Base-by-base conservation (phyloP, 2,329 filamentous ascomycete genomes). In the Xylaria sp. region DNA sequence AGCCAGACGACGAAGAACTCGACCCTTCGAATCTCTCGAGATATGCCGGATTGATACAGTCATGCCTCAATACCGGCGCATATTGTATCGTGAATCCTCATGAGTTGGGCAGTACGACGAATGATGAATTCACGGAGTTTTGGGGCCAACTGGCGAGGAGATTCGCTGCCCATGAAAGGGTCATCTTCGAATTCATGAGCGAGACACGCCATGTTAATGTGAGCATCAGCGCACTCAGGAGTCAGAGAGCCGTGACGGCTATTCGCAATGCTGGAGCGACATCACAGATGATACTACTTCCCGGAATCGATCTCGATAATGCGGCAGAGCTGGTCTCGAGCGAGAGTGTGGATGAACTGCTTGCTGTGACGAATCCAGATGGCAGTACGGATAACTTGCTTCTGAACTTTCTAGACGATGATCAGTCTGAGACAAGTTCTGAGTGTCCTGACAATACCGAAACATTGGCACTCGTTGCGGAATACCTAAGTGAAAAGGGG, bases 171-270 rank as follows among this genome's bases (percentile, higher is more conserved):
- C 73, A 83, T 54, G 69, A 76, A 44, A 83, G 80, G 61, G 73
- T 89, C 30, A 76, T 82, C 2, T 87, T 89, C 64, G 85, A 84
- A 11, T 69, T 89, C 50, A 89, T 89, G 85, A 90, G 89, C 73
- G 87, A 86, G 73, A 86, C 86, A 5, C 84, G 88, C 70, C 81
- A 84, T 55, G 71, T 83, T 58, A 79, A 85, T 66, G 76, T 87
- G 64, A 71, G 68, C 30, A 70, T 73, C 1, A 89, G 86, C 86
- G 84, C 82, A 0, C 70, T 76, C 3, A 84, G 83, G 0, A 81
- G 83, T 61, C 87, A 89, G 68, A 78, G 77, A 10, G 84, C 78
- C 13, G 86, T 90, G 1, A 85, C 80, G 0, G 86, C 84, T 2
- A 88, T 90, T 66, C 82, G 87, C 49, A 71, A 79, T 48, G 80